phyloP scores from a whole-genome alignment of 1,284 basidiomycete species.

The Trichosporon faecale region DNA sequence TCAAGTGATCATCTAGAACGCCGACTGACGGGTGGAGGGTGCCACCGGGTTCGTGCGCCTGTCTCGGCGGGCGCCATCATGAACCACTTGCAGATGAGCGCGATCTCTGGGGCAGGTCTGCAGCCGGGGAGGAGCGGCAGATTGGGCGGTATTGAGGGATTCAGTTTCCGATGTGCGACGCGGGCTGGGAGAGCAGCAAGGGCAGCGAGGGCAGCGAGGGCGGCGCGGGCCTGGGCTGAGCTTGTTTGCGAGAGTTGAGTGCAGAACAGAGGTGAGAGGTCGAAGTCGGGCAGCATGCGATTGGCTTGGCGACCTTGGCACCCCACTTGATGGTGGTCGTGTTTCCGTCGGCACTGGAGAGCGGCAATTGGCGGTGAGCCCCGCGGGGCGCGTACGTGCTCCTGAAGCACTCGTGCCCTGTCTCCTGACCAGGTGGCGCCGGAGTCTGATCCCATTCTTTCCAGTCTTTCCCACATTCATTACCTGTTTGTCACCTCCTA shows the following conservation, averaged over 20 bases:
- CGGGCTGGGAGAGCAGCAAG: background rate
- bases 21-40: background rate
- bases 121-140: background rate
- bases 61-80: background rate
- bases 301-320: constrained; percentile 4
- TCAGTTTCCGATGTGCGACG: background rate
- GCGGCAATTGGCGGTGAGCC: background rate
- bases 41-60: background rate
- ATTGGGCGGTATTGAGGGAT: background rate
- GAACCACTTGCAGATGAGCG: background rate
- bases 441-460: background rate
- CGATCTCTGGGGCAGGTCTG: background rate
- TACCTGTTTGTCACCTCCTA: background rate
- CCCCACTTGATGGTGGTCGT: background rate
- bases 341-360: background rate
- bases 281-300: background rate
- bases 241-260: background rate
- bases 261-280: too few relatives aligned
- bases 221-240: background rate
- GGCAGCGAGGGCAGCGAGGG: background rate
- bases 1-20: background rate
- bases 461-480: background rate
- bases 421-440: background rate
- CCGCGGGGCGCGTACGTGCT: background rate
- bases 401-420: background rate